Percentiles rank a stretch among this genome's conserved stretches.
Evolutionary conservation across 352 stramenopile species (phyloP).

Genomic region (Phytopythium litorale): DNA sequence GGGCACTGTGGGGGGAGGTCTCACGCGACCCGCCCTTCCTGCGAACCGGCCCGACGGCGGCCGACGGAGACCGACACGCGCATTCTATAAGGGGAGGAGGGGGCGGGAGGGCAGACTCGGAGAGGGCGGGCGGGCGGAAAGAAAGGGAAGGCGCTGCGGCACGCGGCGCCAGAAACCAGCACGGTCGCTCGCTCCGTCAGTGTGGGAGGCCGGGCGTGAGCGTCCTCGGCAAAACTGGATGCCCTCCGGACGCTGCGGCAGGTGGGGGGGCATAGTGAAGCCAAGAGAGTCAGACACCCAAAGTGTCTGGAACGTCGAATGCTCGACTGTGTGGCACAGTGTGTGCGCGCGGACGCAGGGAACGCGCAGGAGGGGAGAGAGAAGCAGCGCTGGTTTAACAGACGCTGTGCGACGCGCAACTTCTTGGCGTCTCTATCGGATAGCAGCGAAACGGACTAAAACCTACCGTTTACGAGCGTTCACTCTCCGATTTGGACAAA

Average conservation of each 20-base stretch:
- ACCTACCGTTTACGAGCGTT: not conserved
- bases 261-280: not conserved
- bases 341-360: not conserved
- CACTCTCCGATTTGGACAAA: no score
- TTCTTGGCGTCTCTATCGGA: no score
- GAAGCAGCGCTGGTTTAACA: no score
- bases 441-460: not conserved
- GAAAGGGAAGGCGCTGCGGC: slow-evolving; percentile 1
- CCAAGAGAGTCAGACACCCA: not conserved
- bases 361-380: not conserved
- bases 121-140: not conserved
- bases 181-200: not conserved
- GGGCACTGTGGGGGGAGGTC: no score
- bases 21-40: not conserved
- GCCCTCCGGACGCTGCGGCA: not conserved
- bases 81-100: slow-evolving; percentile 6
- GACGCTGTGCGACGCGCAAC: no score
- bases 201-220: not conserved
- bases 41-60: not conserved
- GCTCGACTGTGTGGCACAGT: not conserved
- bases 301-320: not conserved
- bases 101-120: not conserved
- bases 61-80: slow-evolving; percentile 2
- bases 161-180: not conserved
- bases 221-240: no score